Evolutionary conservation across 257 asterid species (phyloP), one percentile per base, ranked within the genome.

Genomic region (Nicotiana undulata): DNA sequence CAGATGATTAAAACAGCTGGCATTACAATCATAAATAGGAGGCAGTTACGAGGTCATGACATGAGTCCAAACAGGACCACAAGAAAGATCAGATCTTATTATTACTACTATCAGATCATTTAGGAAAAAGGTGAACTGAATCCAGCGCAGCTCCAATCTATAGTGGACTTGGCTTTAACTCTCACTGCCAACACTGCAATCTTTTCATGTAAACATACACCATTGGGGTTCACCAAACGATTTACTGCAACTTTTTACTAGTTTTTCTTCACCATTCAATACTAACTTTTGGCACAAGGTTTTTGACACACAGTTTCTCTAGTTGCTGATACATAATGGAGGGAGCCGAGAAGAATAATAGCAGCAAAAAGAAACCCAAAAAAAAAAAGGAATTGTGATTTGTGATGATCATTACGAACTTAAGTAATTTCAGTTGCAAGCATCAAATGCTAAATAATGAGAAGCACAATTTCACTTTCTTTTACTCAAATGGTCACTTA

Each of bases 61-160:
- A 83, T 82, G 31, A 31, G 58, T 49, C 51, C 67, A 79, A 51
- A 37, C 20, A 78, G 89, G 91, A 86, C 90, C 91, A 88, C 89
- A 82, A 20, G 78, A 46, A 44, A 72, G 78, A 72, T 46, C 22
- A 20, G 77, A 68, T 40, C 77, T 40, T 34, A 68, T 20, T 68
- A 5, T 44, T 68, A 68, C 76, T 20, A 37, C 76, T 20, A 37
- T n/a, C 77, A 70, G 75, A 60, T 79, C 61, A 6, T 61, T 63
- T 63, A 22, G 34, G 53, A 52, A 46, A 59, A 22, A 29, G 58
- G 55, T 32, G 77, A 70, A 87, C 59, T 80, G 86, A 26, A 60
- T 75, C 44, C 44, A 59, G 65, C 31, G 24, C 65, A 59, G 10
- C 24, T 59, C 44, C 34, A 74, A 49, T 3, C 79, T 15, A 24